These are phyloP conservation scores for Ophiognomonia clavigignenti-juglandacearum DNA, from an alignment of 2,329 filamentous ascomycete species.

Conservation along the genomic window DNA sequence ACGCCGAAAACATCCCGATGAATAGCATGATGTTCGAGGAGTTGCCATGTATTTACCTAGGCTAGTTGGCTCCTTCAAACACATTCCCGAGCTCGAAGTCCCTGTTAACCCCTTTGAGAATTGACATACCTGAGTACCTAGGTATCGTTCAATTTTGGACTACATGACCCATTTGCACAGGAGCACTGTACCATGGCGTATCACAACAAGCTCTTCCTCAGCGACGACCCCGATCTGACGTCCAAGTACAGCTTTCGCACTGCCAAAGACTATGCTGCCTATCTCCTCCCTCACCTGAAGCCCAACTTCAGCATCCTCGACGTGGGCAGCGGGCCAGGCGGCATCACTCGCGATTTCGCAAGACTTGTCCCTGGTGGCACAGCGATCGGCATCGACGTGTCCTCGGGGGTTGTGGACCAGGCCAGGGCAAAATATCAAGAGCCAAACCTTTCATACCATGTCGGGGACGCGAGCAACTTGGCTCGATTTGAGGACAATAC, in stretches of 20 bases:
- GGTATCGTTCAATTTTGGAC: too few species aligned
- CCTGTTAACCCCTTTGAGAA: too few species aligned
- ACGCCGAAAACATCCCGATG: too few species aligned
- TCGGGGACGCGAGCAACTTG: constrained; percentile 25
- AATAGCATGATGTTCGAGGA: too few species aligned
- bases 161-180: too few species aligned
- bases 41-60: too few species aligned
- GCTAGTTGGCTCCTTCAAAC: too few species aligned
- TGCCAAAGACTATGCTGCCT: constrained; percentile 33
- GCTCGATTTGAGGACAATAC: constrained; percentile 35
- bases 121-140: too few species aligned
- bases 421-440: constrained; percentile 20
- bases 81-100: too few species aligned
- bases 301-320: constrained; percentile 33
- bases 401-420: constrained; percentile 21
- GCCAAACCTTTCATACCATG: constrained; percentile 24
- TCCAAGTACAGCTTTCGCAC: constrained; percentile 25
- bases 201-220: not conserved
- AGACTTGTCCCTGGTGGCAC: constrained; percentile 31
- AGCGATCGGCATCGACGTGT: constrained; percentile 32
- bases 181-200: not conserved
- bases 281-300: constrained; percentile 34
- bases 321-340: constrained; percentile 40
- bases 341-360: constrained; percentile 36
- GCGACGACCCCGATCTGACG: not conserved